These are phyloP conservation scores for Talaromyces pinophilus DNA, from an alignment of 2,329 filamentous ascomycete species.

Conservation along the genomic window DNA sequence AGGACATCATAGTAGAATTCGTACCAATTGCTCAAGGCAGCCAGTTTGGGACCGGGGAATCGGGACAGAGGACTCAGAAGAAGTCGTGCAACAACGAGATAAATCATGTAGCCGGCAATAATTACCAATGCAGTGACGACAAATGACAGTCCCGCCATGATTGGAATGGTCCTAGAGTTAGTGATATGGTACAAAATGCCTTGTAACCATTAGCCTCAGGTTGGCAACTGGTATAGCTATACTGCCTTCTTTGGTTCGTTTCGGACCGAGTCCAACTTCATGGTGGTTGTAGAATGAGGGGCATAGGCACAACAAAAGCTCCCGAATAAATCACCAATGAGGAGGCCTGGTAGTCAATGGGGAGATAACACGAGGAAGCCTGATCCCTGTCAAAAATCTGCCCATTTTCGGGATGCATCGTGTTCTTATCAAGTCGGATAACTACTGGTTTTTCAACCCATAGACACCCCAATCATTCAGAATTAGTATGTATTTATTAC, in stretches of 20 bases:
- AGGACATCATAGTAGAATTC: conserved; percentile 34
- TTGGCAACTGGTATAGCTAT: not conserved
- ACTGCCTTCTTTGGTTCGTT: not conserved
- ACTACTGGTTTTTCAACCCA: not conserved
- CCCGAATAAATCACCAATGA: not conserved
- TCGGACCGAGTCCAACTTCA: not conserved
- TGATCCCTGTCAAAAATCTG: not conserved
- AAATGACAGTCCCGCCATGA: not conserved
- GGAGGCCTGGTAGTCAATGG: not conserved
- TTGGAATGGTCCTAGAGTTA: not conserved
- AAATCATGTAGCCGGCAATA: not conserved
- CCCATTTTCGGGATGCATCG: not conserved
- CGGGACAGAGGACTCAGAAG: conserved; percentile 14
- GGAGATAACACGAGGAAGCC: not conserved
- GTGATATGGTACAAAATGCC: not conserved
- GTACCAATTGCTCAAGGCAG: conserved; percentile 30
- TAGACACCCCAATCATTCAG: not conserved
- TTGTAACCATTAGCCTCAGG: not conserved
- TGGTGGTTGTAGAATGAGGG: not conserved
- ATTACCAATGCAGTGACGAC: not conserved
- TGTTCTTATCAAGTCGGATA: not conserved
- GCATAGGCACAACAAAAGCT: not conserved
- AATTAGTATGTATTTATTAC: not conserved
- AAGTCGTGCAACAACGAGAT: conserved; percentile 12
- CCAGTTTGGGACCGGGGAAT: conserved; percentile 20